These are phyloP conservation scores for Ceratonia siliqua DNA, from an alignment of 306 rosid species.

Conservation along the genomic window DNA sequence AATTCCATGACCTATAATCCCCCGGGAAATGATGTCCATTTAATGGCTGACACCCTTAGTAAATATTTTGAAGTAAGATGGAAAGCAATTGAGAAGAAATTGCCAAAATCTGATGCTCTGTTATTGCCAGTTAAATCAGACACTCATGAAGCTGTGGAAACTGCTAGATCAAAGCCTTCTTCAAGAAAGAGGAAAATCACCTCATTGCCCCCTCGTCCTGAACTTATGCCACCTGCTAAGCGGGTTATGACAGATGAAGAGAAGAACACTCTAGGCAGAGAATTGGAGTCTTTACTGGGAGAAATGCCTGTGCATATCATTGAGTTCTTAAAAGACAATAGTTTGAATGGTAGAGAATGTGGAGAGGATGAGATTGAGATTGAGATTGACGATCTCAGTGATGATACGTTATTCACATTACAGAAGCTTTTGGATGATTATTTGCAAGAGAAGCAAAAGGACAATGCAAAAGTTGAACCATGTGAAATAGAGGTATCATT, in stretches of 20 bases:
- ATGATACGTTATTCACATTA: constrained; percentile 68
- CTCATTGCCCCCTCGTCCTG: constrained; percentile 50
- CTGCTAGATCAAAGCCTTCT: constrained; percentile 49
- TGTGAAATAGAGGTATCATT: constrained; percentile 78
- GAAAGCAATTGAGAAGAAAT: constrained; percentile 78
- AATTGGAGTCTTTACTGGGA: constrained; percentile 70
- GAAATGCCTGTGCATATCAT: constrained; percentile 72
- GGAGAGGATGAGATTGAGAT: constrained; percentile 88
- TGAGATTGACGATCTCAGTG: constrained; percentile 74
- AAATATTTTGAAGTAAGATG: constrained; percentile 79
- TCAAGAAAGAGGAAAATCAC: constrained; percentile 67
- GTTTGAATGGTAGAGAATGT: constrained; percentile 67
- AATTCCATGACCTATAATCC: constrained; percentile 92
- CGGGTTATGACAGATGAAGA: constrained; percentile 66
- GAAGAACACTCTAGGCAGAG: constrained; percentile 58
- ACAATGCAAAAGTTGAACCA: constrained; percentile 54
- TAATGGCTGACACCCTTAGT: constrained; percentile 72
- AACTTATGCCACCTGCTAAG: constrained; percentile 54
- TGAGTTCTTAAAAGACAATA: constrained; percentile 74
- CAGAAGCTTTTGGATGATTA: constrained; percentile 71
- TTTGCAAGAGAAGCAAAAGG: constrained; percentile 58
- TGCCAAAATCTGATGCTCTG: constrained; percentile 49
- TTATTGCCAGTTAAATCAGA: constrained; percentile 46
- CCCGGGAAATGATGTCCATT: constrained; percentile 63
- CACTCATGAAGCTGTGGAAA: constrained; percentile 41